Base-by-base conservation (phyloP, 306 rosid genomes). In the Lotus japonicus region DNA sequence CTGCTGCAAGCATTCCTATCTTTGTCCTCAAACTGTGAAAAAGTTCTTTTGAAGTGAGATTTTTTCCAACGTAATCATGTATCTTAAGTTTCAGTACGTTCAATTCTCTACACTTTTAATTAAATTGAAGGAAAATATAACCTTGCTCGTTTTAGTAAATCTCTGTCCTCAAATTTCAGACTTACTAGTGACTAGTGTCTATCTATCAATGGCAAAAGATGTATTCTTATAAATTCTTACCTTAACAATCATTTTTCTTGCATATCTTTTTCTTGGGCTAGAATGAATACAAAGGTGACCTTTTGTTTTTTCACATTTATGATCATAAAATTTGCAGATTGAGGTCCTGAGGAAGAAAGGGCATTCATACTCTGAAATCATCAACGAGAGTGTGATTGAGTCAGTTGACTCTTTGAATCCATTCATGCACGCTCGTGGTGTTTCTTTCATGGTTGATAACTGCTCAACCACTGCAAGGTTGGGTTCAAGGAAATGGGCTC, bases 401-500 rank as follows among this genome's bases (percentile, higher is more conserved):
- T 75, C 99, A 0, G 99, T 94, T 44, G 99, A 94, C 69, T 94
- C 99, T 45, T 67, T 94, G 88, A 94, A 94, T 61, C 99, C 99
- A 41, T 94, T 94, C 79, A 94, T 94, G 99, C 99, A 94, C 61
- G 99, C 99, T 13, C 96, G 99, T n/a, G 99, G 99, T 54, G 96
- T 94, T 66, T 79, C 99, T 9, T 94, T 94, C 85, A 94, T 94
- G 99, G 99, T 94, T 19, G 99, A 94, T 64, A 90, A 94, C 66
- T 94, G 99, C 67, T 94, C 99, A 4, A 94, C 99, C 55, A 94
- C 99, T 1, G 99, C 99, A 17, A 89, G 99, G 46, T 70, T 94
- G 86, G 99, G 99, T 69, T 90, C 99, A n/a, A 87, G 97, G 79
- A 94, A 94, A 79, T 94, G 99, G 99, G 97, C 99, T 50, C 96